phyloP scores from a whole-genome alignment of 176 grass and related monocot species.

The Echinochloa phyllopogon region DNA sequence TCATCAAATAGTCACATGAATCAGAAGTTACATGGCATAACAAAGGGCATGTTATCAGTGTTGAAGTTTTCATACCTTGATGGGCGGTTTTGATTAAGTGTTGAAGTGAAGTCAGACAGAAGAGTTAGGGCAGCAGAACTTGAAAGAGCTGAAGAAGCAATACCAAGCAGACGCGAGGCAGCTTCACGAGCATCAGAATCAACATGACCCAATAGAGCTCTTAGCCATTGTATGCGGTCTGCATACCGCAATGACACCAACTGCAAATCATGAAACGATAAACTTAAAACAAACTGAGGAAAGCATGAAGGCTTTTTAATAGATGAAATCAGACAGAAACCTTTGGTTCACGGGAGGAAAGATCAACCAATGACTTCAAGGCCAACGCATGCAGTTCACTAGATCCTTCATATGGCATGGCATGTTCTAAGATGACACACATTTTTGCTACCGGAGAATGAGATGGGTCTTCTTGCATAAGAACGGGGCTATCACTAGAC shows the following conservation, averaged over 20 bases:
- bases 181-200: slow-evolving; percentile 94
- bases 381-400: slow-evolving; percentile 84
- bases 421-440: slow-evolving; percentile 83
- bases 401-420: slow-evolving; percentile 84
- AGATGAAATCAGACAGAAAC: slow-evolving; percentile 46
- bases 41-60: background rate
- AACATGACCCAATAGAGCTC: slow-evolving; percentile 73
- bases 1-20: slow-evolving; percentile 48
- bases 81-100: slow-evolving; percentile 48
- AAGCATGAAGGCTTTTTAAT: slow-evolving; percentile 31
- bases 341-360: slow-evolving; percentile 73
- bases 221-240: slow-evolving; percentile 72
- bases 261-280: slow-evolving; percentile 52
- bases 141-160: slow-evolving; percentile 78
- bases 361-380: slow-evolving; percentile 88
- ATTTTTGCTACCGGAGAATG: slow-evolving; percentile 59
- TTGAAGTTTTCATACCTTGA: slow-evolving; percentile 63
- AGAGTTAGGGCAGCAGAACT: slow-evolving; percentile 62
- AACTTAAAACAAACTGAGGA: slow-evolving; percentile 35
- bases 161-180: slow-evolving; percentile 67
- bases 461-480: slow-evolving; percentile 51
- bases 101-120: slow-evolving; percentile 74
- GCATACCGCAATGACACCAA: slow-evolving; percentile 75
- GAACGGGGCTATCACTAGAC: slow-evolving; percentile 45
- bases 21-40: slow-evolving; percentile 30